A percentile compares a stretch with the other conserved stretches of the same genome.
Conservation (phyloP, 1,139 yeast genomes). For the Taphrina betulina region DNA sequence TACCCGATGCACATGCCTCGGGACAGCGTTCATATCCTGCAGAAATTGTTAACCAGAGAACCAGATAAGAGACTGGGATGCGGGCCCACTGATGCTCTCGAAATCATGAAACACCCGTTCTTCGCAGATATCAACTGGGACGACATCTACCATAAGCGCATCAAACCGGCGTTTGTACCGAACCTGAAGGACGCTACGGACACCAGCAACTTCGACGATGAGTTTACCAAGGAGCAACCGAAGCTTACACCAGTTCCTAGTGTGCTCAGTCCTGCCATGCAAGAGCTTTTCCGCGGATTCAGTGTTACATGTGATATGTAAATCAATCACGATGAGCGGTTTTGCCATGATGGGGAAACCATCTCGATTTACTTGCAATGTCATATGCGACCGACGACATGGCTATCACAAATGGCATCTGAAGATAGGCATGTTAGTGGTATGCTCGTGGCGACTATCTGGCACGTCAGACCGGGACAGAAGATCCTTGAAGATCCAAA, state of each 20-base stretch:
- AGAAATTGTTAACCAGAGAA: slow-evolving; percentile 84
- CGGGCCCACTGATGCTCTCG: slow-evolving; percentile 83
- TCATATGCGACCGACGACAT: too few species aligned
- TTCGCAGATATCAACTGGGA: slow-evolving; percentile 88
- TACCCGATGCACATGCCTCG: slow-evolving; percentile 98
- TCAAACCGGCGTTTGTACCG: slow-evolving; percentile 69
- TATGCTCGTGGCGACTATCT: too few species aligned
- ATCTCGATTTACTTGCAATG: too few species aligned
- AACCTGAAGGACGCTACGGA: slow-evolving; percentile 84
- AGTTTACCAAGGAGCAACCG: slow-evolving; percentile 92
- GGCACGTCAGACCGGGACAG: too few species aligned
- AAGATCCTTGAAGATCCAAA: too few species aligned
- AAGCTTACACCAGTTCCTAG: slow-evolving; percentile 85
- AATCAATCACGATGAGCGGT: too few species aligned
- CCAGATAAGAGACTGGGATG: slow-evolving; percentile 81
- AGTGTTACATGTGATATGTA: slow-evolving; percentile 22
- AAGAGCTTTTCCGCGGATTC: slow-evolving; percentile 95
- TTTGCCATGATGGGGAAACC: too few species aligned
- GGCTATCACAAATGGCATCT: too few species aligned
- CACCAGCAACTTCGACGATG: slow-evolving; percentile 89
- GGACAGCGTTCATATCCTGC: slow-evolving; percentile 90
- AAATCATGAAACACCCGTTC: slow-evolving; percentile 92
- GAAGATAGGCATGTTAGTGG: too few species aligned
- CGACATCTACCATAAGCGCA: slow-evolving; percentile 69
- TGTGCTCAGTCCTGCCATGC: slow-evolving; percentile 79